Conservation (phyloP, 495 filamentous ascomycete species). For the Platismatia glauca region DNA sequence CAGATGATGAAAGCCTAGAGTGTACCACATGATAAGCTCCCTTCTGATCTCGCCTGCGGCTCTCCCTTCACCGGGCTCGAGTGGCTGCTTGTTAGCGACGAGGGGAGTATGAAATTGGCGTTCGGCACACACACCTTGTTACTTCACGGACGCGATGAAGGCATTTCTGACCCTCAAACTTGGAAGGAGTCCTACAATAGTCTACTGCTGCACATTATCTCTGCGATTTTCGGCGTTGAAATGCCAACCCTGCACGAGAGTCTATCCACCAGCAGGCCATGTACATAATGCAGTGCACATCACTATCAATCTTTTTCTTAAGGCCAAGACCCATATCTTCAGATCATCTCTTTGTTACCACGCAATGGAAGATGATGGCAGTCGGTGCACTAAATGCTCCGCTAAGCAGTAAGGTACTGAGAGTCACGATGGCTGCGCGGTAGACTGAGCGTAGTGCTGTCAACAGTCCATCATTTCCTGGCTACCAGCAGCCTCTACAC, state of each 20-base stretch:
- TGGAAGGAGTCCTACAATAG: constrained; percentile 34
- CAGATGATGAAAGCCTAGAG: constrained; percentile 99
- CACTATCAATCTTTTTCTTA: not conserved
- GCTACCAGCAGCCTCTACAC: not conserved
- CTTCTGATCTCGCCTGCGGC: constrained; percentile 56
- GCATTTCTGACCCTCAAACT: constrained; percentile 81
- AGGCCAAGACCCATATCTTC: not conserved
- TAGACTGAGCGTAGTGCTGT: constrained; percentile 12
- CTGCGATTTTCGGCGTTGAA: not conserved
- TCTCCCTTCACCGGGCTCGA: constrained; percentile 80
- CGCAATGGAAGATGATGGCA: not conserved
- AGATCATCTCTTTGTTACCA: not conserved
- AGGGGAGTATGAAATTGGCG: constrained; percentile 88
- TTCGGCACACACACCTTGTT: constrained; percentile 99
- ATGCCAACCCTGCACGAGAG: not conserved
- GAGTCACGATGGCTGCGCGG: constrained; percentile 16
- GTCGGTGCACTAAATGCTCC: constrained; percentile 15
- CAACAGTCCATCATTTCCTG: constrained; percentile 17
- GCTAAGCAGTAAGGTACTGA: constrained; percentile 12
- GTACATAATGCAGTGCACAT: constrained; percentile 7
- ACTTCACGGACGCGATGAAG: constrained; percentile 88
- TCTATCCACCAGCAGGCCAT: not conserved
- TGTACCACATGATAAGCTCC: constrained; percentile 78
- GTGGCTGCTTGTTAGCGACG: constrained; percentile 64
- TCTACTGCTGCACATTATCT: not conserved